A percentile compares a stretch with the other conserved stretches of the same genome.
Evolutionary conservation across 129 eudicot species (phyloP).

Genomic region (Artemisia tridentata): DNA sequence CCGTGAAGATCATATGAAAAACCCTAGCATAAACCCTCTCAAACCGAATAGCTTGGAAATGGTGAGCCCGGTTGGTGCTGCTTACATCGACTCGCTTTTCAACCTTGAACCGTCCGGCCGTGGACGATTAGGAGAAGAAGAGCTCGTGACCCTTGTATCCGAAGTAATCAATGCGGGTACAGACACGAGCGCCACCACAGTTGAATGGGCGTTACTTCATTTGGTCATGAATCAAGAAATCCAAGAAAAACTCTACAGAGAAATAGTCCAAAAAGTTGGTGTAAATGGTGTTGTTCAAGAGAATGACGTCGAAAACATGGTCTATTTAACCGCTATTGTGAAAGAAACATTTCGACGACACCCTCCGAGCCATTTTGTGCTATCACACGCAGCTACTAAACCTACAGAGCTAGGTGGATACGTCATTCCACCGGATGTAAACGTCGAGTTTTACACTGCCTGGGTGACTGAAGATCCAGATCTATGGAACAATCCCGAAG

Average conservation of each 20-base stretch:
- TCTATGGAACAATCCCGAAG: constrained; percentile 64
- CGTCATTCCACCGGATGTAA: constrained; percentile 68
- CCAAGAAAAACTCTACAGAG: constrained; percentile 71
- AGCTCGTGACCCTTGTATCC: constrained; percentile 76
- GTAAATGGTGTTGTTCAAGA: constrained; percentile 57
- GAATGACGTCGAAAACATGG: constrained; percentile 74
- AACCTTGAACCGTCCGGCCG: constrained; percentile 52
- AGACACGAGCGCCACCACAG: constrained; percentile 82
- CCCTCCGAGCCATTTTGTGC: constrained; percentile 89
- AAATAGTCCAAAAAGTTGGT: constrained; percentile 61
- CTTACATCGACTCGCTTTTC: constrained; percentile 79
- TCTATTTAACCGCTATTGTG: constrained; percentile 62
- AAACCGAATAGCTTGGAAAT: constrained; percentile 42
- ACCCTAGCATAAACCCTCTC: constrained; percentile 28
- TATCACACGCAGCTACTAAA: constrained; percentile 71
- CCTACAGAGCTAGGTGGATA: constrained; percentile 80
- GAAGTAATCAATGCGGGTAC: constrained; percentile 93
- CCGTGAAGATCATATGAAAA: constrained; percentile 40
- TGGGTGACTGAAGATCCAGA: constrained; percentile 85
- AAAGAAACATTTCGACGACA: constrained; percentile 87
- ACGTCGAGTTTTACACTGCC: constrained; percentile 91
- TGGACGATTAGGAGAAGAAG: constrained; percentile 72
- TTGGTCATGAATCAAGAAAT: constrained; percentile 73
- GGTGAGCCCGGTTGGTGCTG: constrained; percentile 96
- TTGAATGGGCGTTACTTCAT: constrained; percentile 87